phyloP scores from a whole-genome alignment of 169 alveolate species.

The Cryptosporidium baileyi region DNA sequence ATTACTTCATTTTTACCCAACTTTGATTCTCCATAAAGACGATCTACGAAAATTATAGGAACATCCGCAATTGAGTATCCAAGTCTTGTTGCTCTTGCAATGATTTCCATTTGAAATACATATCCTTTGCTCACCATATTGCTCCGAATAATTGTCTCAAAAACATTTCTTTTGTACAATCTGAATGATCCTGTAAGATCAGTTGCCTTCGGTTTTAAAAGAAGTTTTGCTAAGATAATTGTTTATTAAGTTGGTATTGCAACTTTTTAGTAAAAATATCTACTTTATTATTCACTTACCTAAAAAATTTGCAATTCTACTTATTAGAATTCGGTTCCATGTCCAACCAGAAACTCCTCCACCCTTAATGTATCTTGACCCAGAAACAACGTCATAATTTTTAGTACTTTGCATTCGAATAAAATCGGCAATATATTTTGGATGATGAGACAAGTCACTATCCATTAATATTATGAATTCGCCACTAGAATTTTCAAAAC shows the following conservation, averaged over 20 bases:
- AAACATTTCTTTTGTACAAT: constrained; percentile 88
- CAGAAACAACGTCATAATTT: constrained; percentile 93
- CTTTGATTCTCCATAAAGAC: constrained; percentile 95
- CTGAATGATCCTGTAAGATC: constrained; percentile 96
- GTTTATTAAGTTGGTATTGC: too few species aligned
- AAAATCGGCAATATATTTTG: constrained; percentile 90
- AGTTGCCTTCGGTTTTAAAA: constrained; percentile 81
- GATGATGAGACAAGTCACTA: constrained; percentile 98
- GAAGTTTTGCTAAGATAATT: constrained; percentile 73
- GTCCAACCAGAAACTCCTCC: constrained; percentile 99
- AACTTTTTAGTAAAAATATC: not conserved
- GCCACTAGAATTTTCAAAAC: constrained; percentile 88
- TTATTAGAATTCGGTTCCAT: constrained; percentile 88
- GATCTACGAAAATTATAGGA: constrained; percentile 95
- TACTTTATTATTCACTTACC: not conserved
- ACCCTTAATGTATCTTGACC: constrained; percentile 91
- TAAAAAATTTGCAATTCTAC: constrained; percentile 93
- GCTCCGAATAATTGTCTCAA: constrained; percentile 80
- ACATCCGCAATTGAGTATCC: constrained; percentile 92
- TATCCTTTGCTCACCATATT: constrained; percentile 89
- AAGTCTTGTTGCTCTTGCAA: constrained; percentile 89
- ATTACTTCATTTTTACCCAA: constrained; percentile 91
- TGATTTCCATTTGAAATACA: constrained; percentile 96
- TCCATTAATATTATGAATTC: constrained; percentile 94
- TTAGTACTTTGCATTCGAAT: constrained; percentile 87